Evolutionary conservation across 352 stramenopile genomes (phyloP), one percentile per base, ranked within the genome.

Genomic region (Phytophthora idaei): DNA sequence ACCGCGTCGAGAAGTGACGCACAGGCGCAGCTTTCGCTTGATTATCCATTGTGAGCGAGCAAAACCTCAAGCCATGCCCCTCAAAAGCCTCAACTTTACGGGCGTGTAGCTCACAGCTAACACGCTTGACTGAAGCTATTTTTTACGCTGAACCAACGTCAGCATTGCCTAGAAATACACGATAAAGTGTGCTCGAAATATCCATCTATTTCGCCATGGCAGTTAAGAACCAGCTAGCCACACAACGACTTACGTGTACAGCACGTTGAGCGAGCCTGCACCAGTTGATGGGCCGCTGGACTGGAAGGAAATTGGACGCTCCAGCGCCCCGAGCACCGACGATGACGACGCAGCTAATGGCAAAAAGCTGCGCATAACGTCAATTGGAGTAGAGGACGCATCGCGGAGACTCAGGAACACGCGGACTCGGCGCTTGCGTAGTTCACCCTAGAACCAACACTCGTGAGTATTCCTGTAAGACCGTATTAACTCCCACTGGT

Each of bases 371-470:
- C 73, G 72, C 37, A 83, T 69, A 17, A 82, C 77, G 54, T 89
- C 81, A 32, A 63, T 56, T 5, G 71, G 12, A 25, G 75, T 66
- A 0, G 73, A 69, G 7, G 78, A 77, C 7, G 80, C 70, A 25
- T 87, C 81, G 15, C 69, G 73, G 37, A 92, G 58, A 67, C 72
- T 83, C 67, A 92, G 52, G 58, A 89, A 84, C 27, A 86, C 76
- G 9, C 76, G 74, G 45, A 89, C 83, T 41, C 57, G 70, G 29
- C 78, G 72, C 55, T 80, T 74, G 12, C 76, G 76, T 15, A 90
- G 57, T 47, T 92, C 80, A 15, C 81, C 83, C 78, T 91, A 39
- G 28, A 48, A 44, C 9, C 69, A 15, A 8, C 56, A 62, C 3
- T 45, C 9, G 25, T 64, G 25, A 66, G 31, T 21, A 28, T 14